Base-by-base conservation (phyloP, 2,329 filamentous ascomycete genomes). In the Scedosporium dehoogii region DNA sequence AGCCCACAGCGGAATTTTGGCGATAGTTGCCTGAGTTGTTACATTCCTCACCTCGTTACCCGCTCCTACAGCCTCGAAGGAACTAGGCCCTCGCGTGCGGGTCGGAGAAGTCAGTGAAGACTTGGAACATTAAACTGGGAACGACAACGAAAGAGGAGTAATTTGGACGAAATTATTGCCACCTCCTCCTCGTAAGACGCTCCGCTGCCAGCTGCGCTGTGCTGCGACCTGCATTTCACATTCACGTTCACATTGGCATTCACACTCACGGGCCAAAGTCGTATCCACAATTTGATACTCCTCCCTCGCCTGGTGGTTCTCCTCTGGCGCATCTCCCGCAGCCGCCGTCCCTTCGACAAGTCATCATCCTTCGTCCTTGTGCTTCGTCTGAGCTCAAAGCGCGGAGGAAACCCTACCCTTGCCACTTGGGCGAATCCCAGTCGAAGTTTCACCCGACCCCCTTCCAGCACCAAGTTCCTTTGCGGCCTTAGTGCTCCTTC, bases 151-250 rank as follows among this genome's bases (percentile, higher is more conserved):
- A 12, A 46, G n/a, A 7, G 16, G 4, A 18, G 16, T 48, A 18
- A 48, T 48, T 18, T 48, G 44, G 44, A 10, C 44, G 21, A 21
- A 48, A 18, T 48, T 48, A 4, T 48, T 48, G 44, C 44, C 18
- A 48, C 44, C 21, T 21, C 9, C 18, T 48, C 44, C 10, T 59
- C 41, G 10, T 21, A n/a, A 25, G 7, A n/a, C 38, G 14, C 58
- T 21, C 23, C 59, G 38, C 33, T 23, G 48, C 53, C 60, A 33
- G 42, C 42, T 46, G 33, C 44, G 59, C 44, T 41, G 42, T 44
- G 46, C 59, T 61, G 60, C 60, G 29, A 61, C 48, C 60, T 61
- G 60, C 60, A 61, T 42, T 25, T 56, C 60, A 9, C 10, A 23
- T 48, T 18, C 29, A 38, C 59, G 53, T 21, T 61, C 48, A 53